Base-by-base conservation (phyloP, 371 early-diverging fungal genomes). In the Vairimorpha ceranae region DNA sequence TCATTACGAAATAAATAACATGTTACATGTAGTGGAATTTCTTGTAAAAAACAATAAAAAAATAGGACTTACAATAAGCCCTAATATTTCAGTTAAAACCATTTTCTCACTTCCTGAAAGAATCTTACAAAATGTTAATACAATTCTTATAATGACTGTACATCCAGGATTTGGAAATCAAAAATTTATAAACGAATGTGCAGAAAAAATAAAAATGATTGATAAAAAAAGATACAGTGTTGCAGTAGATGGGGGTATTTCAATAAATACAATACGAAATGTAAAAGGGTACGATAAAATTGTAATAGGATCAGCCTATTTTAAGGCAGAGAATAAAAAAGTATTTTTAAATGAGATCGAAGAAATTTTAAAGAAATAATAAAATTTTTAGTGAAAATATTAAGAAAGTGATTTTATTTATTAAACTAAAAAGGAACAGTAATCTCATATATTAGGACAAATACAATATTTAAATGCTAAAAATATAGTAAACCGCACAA, bases 71-170 rank as follows among this genome's bases (percentile, higher is more conserved):
- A 92, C 94, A 0, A 82, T 97, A 59, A 94, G 93, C 82, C 96
- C 96, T 3, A 86, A 86, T 59, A 94, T 95, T 6, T 86, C 91
- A 25, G 89, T 90, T n/a, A 74, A 84, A 0, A 88, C 91, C 1
- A 84, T 87, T 52, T n/a, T n/a, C n/a, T n/a, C n/a, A n/a, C n/a
- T n/a, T n/a, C n/a, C n/a, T n/a, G n/a, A n/a, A n/a, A 10, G 41
- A 10, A 41, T 41, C 10, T 84, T 86, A 14, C 80, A 89, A 14
- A n/a, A 14, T 12, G 87, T 90, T 60, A 94, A 93, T 72, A 89
- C 91, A 89, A 88, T 94, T 33, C 85, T 96, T 51, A 87, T 95
- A 48, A 96, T 97, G 98, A 95, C 95, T 0, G 98, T 96, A 36
- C 41, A 65, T 25, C 83, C 83, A 17, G 84, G 84, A 15, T 65